Base-by-base conservation (phyloP, 805 yeast genomes). In the Sporopachydermia quercuum region DNA sequence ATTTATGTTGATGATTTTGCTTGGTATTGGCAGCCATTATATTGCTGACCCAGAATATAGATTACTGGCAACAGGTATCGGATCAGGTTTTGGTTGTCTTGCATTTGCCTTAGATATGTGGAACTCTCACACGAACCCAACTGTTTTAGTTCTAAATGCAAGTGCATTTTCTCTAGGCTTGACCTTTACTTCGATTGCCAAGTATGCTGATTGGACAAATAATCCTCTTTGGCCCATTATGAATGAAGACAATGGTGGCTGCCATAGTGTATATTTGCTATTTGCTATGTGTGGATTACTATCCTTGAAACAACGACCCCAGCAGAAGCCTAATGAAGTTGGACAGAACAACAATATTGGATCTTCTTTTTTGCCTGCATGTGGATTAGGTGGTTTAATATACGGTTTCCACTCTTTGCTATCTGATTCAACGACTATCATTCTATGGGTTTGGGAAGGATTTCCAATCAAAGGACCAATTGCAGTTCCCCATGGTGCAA, bases 401-500 rank as follows among this genome's bases (percentile, higher is more conserved):
- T 89, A 76, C 54, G 71, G 80, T 4, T 56, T 81, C 27, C 78
- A 77, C 48, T 81, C 93, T 11, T 71, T 78, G 64, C 56, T 86
- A 37, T 71, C 84, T 2, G 98, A 91, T 55, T 70, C 96, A 0
- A 77, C 94, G 2, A 81, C 91, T 5, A 66, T 89, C 35, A 80
- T 84, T n/a, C 66, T 78, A 37, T 91, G 96, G 96, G 74, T 76
- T n/a, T 91, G 97, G 97, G 81, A 78, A 45, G 98, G 98, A 1
- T 89, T 70, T 55, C 94, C 94, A 35, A 65, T 83, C n/a, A 61
- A 63, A 3, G 93, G 94, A 0, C 96, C 96, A 6, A 68, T 81
- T 3, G 93, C 96, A 8, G 74, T 86, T 36, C 85, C 94, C 19
- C 85, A 84, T 48, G 89, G 93, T 37, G 70, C 78, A 5, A 42